A percentile compares a stretch with the other conserved stretches of the same genome.
Conservation (phyloP, 306 rosid species). For the Fragaria ananassa region DNA sequence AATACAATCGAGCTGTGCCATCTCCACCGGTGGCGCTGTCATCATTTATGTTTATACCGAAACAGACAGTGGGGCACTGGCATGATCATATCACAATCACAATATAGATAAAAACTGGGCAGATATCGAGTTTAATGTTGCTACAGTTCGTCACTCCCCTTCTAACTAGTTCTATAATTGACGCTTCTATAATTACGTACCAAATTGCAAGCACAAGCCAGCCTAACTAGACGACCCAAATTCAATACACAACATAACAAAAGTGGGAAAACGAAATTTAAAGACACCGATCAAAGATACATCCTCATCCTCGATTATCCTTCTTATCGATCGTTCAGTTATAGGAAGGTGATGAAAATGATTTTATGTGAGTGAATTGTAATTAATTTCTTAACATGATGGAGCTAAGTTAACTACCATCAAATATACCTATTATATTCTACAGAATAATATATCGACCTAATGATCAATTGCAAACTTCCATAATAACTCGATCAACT, state of each 20-base stretch:
- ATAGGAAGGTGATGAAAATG: not conserved
- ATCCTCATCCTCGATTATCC: not conserved
- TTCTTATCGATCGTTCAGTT: not conserved
- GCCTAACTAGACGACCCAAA: conserved; percentile 2
- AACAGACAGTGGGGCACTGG: not conserved
- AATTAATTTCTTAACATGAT: no score
- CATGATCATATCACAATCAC: not conserved
- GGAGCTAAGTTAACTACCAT: not conserved
- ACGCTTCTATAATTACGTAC: not conserved
- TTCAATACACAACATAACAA: not conserved
- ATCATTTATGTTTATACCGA: not conserved
- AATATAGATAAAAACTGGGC: not conserved
- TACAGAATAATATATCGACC: not conserved
- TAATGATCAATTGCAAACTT: not conserved
- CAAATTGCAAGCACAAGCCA: not conserved
- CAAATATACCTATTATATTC: not conserved
- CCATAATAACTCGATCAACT: not conserved
- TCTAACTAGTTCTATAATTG: not conserved
- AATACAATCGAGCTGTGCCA: not conserved
- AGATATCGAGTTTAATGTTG: not conserved
- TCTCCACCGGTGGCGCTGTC: not conserved
- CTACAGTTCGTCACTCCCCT: not conserved
- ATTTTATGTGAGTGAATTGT: not conserved
- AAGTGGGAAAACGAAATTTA: not conserved
- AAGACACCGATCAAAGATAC: not conserved